Evolutionary conservation across 257 asterid species (phyloP).

Genomic region (Galeopsis tetrahit): DNA sequence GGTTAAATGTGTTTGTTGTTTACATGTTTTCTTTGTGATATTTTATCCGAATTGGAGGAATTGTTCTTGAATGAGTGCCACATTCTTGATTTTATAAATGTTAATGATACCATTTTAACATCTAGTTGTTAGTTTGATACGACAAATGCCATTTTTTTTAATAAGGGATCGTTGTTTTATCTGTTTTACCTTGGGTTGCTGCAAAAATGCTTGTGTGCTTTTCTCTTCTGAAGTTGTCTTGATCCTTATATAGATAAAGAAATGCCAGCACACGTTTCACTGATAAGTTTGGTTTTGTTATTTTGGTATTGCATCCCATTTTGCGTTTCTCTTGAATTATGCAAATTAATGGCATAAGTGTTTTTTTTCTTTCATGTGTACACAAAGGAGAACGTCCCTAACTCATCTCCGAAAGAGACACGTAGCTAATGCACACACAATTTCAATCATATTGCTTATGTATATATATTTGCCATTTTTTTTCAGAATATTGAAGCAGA

Average conservation of each 20-base stretch:
- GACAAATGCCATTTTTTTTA: slow-evolving; percentile 6
- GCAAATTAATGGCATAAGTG: not conserved
- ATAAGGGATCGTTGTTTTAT: not conserved
- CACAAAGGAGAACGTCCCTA: not conserved
- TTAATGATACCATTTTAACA: not conserved
- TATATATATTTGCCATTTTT: slow-evolving; percentile 19
- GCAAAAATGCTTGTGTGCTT: not conserved
- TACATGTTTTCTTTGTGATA: not conserved
- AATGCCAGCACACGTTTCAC: slow-evolving; percentile 9
- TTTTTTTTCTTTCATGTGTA: slow-evolving; percentile 5
- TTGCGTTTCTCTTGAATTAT: not conserved
- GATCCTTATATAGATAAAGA: slow-evolving; percentile 1
- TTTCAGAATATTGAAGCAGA: slow-evolving; percentile 64
- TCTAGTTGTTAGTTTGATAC: slow-evolving; percentile 6
- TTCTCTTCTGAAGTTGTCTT: slow-evolving; percentile 4
- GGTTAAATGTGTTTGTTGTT: not conserved
- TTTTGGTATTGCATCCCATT: not conserved
- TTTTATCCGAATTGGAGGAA: not conserved
- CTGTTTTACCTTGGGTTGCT: slow-evolving; percentile 8
- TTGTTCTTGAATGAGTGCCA: slow-evolving; percentile 19
- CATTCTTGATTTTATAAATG: not conserved
- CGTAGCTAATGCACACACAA: not conserved
- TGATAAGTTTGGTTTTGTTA: not conserved
- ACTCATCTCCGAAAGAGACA: not conserved
- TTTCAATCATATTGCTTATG: slow-evolving; percentile 4